Evolutionary conservation across 768 basidiomycete species (phyloP).

Genomic region (Mrakia gelida): DNA sequence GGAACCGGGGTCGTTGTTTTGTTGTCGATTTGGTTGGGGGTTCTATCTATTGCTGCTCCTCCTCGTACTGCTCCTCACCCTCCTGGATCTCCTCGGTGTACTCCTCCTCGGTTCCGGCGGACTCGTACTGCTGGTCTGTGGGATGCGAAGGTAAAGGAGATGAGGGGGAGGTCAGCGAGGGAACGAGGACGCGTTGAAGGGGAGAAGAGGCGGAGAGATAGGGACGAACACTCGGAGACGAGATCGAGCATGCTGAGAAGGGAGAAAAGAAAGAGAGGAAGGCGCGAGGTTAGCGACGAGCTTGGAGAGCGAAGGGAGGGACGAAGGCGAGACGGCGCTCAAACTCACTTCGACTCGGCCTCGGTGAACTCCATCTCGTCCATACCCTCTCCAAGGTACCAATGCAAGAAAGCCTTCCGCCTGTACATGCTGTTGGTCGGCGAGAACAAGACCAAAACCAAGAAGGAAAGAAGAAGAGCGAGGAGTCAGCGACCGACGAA

Average conservation of each 20-base stretch:
- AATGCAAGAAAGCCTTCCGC: slow-evolving; percentile 87
- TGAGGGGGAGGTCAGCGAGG: too few relatives aligned
- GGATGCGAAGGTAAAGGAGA: slow-evolving; percentile 58
- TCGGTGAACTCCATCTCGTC: slow-evolving; percentile 47
- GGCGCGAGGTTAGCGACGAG: not conserved
- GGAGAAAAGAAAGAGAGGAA: not conserved
- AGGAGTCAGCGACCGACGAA: not conserved
- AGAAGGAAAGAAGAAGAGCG: too few relatives aligned
- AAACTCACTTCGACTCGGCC: slow-evolving; percentile 14
- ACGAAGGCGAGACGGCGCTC: not conserved
- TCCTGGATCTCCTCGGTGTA: slow-evolving; percentile 21
- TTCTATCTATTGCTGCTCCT: slow-evolving; percentile 1
- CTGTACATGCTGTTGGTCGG: slow-evolving; percentile 35
- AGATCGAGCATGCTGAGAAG: slow-evolving; percentile 93
- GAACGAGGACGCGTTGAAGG: too few relatives aligned
- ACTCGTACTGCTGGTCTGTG: slow-evolving; percentile 52
- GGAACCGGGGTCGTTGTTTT: not conserved
- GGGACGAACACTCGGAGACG: slow-evolving; percentile 66
- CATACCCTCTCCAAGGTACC: slow-evolving; percentile 99
- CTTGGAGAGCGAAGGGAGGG: not conserved
- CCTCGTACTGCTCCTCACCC: slow-evolving; percentile 22
- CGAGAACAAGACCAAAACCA: not conserved
- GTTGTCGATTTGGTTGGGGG: too few relatives aligned
- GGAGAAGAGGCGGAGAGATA: too few relatives aligned
- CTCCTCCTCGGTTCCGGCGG: slow-evolving; percentile 25